Evolutionary conservation across 2,329 filamentous ascomycete genomes (phyloP).

Genomic region (Juglanconis sp.): DNA sequence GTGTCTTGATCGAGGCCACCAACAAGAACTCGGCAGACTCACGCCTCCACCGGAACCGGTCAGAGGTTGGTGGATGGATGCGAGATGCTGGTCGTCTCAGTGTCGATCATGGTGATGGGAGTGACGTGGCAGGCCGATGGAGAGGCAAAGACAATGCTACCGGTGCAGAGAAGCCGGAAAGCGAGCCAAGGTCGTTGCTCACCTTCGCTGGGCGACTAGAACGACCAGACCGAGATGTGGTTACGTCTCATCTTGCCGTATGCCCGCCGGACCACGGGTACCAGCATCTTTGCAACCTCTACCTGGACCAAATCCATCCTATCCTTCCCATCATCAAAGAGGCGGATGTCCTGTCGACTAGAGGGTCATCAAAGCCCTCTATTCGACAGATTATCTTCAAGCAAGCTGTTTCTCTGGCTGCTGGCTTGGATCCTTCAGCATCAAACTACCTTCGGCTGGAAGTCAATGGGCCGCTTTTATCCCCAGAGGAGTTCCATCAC

Average conservation of each 20-base stretch:
- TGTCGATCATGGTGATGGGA: slow-evolving; percentile 24
- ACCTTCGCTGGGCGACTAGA: neutral
- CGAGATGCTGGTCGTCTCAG: slow-evolving; percentile 35
- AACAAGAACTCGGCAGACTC: neutral
- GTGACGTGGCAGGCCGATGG: neutral
- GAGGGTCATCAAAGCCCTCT: slow-evolving; percentile 26
- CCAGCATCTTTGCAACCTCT: slow-evolving; percentile 41
- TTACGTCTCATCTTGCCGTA: slow-evolving; percentile 40
- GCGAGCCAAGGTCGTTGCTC: neutral
- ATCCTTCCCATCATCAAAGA: slow-evolving; percentile 51
- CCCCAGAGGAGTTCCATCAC: slow-evolving; percentile 46
- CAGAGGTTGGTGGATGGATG: slow-evolving; percentile 16
- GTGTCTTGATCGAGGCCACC: slow-evolving; percentile 28
- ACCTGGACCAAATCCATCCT: slow-evolving; percentile 51
- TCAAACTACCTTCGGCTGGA: slow-evolving; percentile 42
- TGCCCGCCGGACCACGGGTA: slow-evolving; percentile 47
- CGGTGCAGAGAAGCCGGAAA: neutral
- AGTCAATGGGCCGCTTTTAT: slow-evolving; percentile 37
- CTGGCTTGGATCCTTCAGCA: slow-evolving; percentile 47
- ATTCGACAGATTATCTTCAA: slow-evolving; percentile 38
- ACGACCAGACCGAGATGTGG: neutral
- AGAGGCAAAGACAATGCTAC: neutral
- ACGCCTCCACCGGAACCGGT: slow-evolving; percentile 3
- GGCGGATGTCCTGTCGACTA: slow-evolving; percentile 27
- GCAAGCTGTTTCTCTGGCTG: slow-evolving; percentile 55